phyloP scores from a whole-genome alignment of 441 rosid species.

The Gossypium gossypioides region DNA sequence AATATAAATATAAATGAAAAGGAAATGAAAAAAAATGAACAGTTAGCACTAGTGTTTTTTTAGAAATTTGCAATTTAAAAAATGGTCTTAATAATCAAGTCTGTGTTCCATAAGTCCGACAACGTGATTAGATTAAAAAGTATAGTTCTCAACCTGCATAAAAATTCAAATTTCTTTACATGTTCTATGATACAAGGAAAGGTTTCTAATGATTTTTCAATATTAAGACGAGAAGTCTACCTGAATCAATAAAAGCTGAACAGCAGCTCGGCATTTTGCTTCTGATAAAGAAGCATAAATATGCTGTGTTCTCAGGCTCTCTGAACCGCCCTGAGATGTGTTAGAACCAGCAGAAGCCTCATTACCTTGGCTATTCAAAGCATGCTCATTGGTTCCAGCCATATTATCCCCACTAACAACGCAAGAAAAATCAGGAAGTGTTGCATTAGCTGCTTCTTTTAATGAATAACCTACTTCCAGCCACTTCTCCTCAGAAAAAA shows the following conservation, averaged over 20 bases:
- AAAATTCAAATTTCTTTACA: background rate
- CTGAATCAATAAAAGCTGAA: conserved; percentile 95
- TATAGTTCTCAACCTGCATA: background rate
- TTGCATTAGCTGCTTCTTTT: conserved; percentile 79
- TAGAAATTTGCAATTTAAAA: conserved; percentile 1
- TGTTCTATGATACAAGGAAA: background rate
- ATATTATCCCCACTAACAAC: conserved; percentile 46
- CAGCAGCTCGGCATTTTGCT: conserved; percentile 97
- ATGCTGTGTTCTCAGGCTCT: conserved; percentile 38
- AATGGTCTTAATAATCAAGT: background rate
- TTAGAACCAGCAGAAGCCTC: conserved; percentile 37
- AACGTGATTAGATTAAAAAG: background rate
- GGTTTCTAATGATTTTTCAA: background rate
- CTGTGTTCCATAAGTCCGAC: background rate
- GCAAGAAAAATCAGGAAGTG: conserved; percentile 79
- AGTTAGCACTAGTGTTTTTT: background rate
- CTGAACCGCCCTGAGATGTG: conserved; percentile 39
- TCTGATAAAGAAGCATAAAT: conserved; percentile 68
- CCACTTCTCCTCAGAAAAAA: conserved; percentile 94
- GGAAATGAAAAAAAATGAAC: background rate
- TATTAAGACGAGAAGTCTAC: conserved; percentile 26
- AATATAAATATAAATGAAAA: background rate
- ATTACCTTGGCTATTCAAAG: conserved; percentile 24
- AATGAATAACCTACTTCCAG: conserved; percentile 79
- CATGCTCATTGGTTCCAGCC: conserved; percentile 25